phyloP scores from a whole-genome alignment of 192 early-diverging fungal genomes.

The Phlyctochytrium arcticum region DNA sequence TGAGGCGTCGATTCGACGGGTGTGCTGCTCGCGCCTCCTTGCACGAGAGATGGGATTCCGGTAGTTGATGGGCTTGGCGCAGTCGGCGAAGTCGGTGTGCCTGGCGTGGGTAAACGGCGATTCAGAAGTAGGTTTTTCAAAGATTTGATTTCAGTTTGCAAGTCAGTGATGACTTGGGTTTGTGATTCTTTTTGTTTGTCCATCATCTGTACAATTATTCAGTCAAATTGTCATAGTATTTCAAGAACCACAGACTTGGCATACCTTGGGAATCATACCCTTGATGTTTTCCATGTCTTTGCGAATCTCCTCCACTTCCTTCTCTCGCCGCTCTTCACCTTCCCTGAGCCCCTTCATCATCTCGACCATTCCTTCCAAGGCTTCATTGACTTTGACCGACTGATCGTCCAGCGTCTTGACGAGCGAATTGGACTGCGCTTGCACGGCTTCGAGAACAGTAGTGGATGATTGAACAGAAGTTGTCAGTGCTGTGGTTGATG shows the following conservation, averaged over 20 bases:
- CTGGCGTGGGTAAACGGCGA: constrained; percentile 41
- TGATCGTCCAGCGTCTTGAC: constrained; percentile 64
- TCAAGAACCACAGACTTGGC: neutral
- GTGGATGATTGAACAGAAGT: constrained; percentile 70
- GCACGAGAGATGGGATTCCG: neutral
- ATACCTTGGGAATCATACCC: constrained; percentile 71
- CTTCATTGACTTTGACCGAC: constrained; percentile 57
- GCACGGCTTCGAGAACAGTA: constrained; percentile 64
- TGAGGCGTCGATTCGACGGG: neutral
- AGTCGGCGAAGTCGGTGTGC: neutral
- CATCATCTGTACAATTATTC: constrained; percentile 49
- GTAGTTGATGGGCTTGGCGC: neutral
- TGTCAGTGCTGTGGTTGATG: constrained; percentile 44
- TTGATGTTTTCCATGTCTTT: constrained; percentile 68
- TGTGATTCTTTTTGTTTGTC: constrained; percentile 72
- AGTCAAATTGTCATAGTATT: neutral
- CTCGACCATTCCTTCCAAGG: constrained; percentile 27
- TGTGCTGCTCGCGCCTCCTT: no score
- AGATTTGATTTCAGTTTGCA: constrained; percentile 93
- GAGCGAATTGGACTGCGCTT: constrained; percentile 60
- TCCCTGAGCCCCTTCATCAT: constrained; percentile 37
- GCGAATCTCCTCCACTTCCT: constrained; percentile 70
- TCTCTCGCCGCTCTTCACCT: constrained; percentile 59
- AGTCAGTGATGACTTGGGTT: constrained; percentile 59
- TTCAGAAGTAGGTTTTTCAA: constrained; percentile 87